Base-by-base conservation (phyloP, 306 rosid genomes). In the Lagenaria siceraria region DNA sequence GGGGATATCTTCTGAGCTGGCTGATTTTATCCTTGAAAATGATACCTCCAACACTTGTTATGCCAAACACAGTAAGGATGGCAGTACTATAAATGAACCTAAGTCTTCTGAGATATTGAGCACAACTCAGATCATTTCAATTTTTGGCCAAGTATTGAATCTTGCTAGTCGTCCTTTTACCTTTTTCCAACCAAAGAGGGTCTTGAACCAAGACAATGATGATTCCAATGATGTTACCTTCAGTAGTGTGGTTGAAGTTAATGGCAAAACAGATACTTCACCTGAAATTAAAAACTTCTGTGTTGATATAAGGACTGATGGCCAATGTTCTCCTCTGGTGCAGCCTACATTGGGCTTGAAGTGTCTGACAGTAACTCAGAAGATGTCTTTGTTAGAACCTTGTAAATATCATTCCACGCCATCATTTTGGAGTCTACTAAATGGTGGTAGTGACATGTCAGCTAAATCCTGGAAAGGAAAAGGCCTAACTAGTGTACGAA, bases 61-160 rank as follows among this genome's bases (percentile, higher is more conserved):
- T 69, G 62, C 66, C 66, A 81, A 73, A 24, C 79, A 74, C 76
- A 80, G 71, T 56, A 81, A 83, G 80, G 77, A 84, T 49, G 54
- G 79, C 83, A 46, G 74, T 80, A 81, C 52, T 76, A 77, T 33
- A 56, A 77, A 82, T 9, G 81, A 77, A 52, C 56, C 64, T 7
- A 89, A 86, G 80, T 69, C 96, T 66, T 82, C 83, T 13, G 83
- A 80, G 81, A 56, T 90, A 78, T 73, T 90, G 79, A 89, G 83
- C 85, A 90, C 86, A 0, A 43, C 88, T 80, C 89, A 80, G 80
- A 86, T 95, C 66, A 81, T 89, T 82, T 81, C 93, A 36, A 85
- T 89, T 14, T 78, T 89, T 36, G 89, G 96, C 60, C 93, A 83
- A 78, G 72, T 90, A 83, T 90, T 92, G 90, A 85, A 86, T 89